Conservation (phyloP, 805 yeast species). For the Candida wancherniae region DNA sequence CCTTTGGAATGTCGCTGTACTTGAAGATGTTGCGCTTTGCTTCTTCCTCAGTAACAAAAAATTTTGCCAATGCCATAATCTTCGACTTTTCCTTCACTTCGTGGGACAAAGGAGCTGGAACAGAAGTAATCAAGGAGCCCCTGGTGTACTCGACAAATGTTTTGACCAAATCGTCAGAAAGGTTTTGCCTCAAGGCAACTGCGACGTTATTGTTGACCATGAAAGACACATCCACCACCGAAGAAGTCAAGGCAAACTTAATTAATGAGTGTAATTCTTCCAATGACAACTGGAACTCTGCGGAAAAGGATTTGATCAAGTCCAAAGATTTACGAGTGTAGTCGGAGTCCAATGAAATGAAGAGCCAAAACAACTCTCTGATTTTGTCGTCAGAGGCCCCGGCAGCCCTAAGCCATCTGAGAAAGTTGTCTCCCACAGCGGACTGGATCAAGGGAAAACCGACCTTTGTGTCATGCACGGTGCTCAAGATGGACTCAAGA, state of each 20-base stretch:
- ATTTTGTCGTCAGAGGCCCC: conserved; percentile 27
- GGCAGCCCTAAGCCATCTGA: conserved; percentile 31
- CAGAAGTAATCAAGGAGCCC: conserved; percentile 29
- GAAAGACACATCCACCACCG: conserved; percentile 38
- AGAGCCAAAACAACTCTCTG: conserved; percentile 33
- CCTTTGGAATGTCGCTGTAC: conserved; percentile 34
- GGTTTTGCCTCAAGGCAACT: conserved; percentile 24
- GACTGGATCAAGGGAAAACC: conserved; percentile 31
- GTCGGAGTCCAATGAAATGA: conserved; percentile 31
- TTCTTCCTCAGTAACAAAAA: conserved; percentile 25
- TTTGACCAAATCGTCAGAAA: conserved; percentile 24
- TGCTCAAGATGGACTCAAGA: conserved; percentile 28
- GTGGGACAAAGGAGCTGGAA: conserved; percentile 20
- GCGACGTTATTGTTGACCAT: conserved; percentile 39
- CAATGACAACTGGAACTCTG: conserved; percentile 19
- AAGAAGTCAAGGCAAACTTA: conserved; percentile 32
- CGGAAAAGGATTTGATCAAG: conserved; percentile 33
- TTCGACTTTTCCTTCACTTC: conserved; percentile 32
- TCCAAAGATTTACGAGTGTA: conserved; percentile 28
- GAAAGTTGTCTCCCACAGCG: conserved; percentile 35
- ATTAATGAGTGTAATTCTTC: conserved; percentile 29
- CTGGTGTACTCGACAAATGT: conserved; percentile 30
- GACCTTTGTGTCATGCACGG: conserved; percentile 26
- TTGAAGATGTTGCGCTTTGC: conserved; percentile 25
- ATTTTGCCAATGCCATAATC: conserved; percentile 38